Evolutionary conservation across 805 yeast species (phyloP), one percentile per base, ranked within the genome.

Genomic region (Metschnikowia continentalis): DNA sequence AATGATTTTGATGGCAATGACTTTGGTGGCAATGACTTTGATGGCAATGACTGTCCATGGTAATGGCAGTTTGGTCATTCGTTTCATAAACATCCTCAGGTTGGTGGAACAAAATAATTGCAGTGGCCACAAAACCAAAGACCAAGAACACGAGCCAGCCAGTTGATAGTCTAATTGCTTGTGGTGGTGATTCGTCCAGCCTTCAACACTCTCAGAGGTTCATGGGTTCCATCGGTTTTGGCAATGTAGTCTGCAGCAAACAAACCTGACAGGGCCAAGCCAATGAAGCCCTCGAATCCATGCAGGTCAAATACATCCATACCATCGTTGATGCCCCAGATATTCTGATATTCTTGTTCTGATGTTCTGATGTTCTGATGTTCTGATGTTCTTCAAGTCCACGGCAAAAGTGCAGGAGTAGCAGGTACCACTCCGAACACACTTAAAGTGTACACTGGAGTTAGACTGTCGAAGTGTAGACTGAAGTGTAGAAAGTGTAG

Each of bases 221-320:
- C 11, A 8, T 3, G 5, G 30, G 81, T 69, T 49, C 90, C 95
- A 63, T 91, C 96, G 13, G 87, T 68, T 39, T 89, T 90, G 44
- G 95, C 85, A 59, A 91, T 83, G 71, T 90, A 90, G 72, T 88
- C 88, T 46, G 95, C 89, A 26, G 98, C 96, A 68, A 92, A 92
- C 56, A 92, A 76, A 65, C 96, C 98, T 20, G 97, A 91, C 68
- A 90, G 68, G 20, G 86, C 73, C 26, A 88, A 82, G 48, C 98
- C 98, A 56, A 80, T 74, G 61, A 86, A 80, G 49, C 97, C 97
- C 69, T 97, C 97, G 55, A 91, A 84, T 61, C 96, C 97, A 70
- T 92, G 97, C 48, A 91, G 74, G 35, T 96, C 88, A 72, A 88
- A 92, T 44, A 90, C 95, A 69, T 91, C 97, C 77, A 91, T 78